Evolutionary conservation across 2,329 filamentous ascomycete genomes (phyloP).

Genomic region (Simplicillium sp.): DNA sequence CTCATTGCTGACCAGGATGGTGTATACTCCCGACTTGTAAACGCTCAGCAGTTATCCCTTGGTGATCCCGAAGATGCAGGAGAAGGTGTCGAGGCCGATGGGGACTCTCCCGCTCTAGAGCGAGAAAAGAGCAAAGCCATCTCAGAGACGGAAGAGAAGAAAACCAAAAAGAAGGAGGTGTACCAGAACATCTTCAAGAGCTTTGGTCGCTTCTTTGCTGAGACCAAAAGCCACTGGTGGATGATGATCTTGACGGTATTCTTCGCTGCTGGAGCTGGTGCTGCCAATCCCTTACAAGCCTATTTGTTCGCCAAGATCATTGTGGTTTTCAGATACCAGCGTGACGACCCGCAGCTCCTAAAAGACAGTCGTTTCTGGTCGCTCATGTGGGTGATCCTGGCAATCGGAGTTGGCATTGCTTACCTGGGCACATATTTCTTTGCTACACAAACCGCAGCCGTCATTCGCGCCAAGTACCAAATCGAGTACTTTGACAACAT

Average conservation of each 20-base stretch:
- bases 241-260: slow-evolving; percentile 40
- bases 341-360: slow-evolving; percentile 19
- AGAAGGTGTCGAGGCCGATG: slow-evolving; percentile 26
- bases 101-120: slow-evolving; percentile 25
- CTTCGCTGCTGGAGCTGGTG: slow-evolving; percentile 31
- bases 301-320: slow-evolving; percentile 47
- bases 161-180: slow-evolving; percentile 21
- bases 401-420: slow-evolving; percentile 37
- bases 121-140: slow-evolving; percentile 36
- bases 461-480: slow-evolving; percentile 44
- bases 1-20: slow-evolving; percentile 52
- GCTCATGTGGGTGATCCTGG: slow-evolving; percentile 55
- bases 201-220: slow-evolving; percentile 47
- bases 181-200: slow-evolving; percentile 37
- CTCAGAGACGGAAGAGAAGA: slow-evolving; percentile 20
- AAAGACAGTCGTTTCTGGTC: slow-evolving; percentile 50
- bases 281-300: slow-evolving; percentile 40
- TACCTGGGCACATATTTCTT: slow-evolving; percentile 34
- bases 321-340: slow-evolving; percentile 32
- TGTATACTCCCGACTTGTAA: slow-evolving; percentile 59
- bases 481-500: slow-evolving; percentile 52
- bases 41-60: slow-evolving; percentile 49
- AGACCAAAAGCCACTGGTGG: slow-evolving; percentile 42
- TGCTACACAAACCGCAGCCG: slow-evolving; percentile 35
- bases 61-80: slow-evolving; percentile 32